Percentiles rank a stretch among this genome's conserved stretches.
Evolutionary conservation across 768 basidiomycete species (phyloP).

Genomic region (Phylloporus arenicola): DNA sequence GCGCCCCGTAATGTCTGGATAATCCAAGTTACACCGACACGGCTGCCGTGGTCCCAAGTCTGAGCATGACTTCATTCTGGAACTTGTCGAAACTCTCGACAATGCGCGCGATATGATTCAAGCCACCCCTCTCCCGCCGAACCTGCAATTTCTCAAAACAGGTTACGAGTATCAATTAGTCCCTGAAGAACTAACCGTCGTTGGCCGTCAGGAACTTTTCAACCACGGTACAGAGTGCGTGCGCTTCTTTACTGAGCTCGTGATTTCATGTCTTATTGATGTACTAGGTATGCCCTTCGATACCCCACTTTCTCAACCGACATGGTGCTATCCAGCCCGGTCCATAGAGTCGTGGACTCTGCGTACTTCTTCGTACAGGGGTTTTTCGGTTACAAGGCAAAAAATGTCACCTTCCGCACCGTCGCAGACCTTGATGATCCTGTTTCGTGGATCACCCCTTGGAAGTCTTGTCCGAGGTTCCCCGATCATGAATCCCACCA

Average conservation of each 20-base stretch:
- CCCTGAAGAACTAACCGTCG: constrained; percentile 24
- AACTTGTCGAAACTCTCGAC: constrained; percentile 31
- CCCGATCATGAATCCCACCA: neutral
- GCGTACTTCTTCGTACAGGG: constrained; percentile 38
- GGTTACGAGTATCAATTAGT: constrained; percentile 27
- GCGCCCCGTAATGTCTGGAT: neutral
- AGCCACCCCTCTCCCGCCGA: constrained; percentile 18
- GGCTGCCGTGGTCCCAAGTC: constrained; percentile 35
- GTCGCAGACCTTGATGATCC: constrained; percentile 32
- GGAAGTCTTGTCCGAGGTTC: constrained; percentile 31
- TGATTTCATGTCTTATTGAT: neutral
- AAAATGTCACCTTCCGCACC: constrained; percentile 26
- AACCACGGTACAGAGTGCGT: constrained; percentile 24
- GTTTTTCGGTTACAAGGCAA: constrained; percentile 31
- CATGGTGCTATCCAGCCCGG: constrained; percentile 10
- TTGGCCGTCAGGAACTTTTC: constrained; percentile 37
- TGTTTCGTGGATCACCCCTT: constrained; percentile 40
- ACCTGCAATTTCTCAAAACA: constrained; percentile 34
- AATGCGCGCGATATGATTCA: too few species aligned
- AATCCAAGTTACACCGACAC: constrained; percentile 36
- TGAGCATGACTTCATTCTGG: constrained; percentile 30
- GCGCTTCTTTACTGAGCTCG: neutral
- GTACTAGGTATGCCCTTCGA: constrained; percentile 17
- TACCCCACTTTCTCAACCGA: constrained; percentile 20
- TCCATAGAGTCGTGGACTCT: constrained; percentile 33